Evolutionary conservation across 2,329 filamentous ascomycete genomes (phyloP).

Genomic region (Grosmannia penicillata): DNA sequence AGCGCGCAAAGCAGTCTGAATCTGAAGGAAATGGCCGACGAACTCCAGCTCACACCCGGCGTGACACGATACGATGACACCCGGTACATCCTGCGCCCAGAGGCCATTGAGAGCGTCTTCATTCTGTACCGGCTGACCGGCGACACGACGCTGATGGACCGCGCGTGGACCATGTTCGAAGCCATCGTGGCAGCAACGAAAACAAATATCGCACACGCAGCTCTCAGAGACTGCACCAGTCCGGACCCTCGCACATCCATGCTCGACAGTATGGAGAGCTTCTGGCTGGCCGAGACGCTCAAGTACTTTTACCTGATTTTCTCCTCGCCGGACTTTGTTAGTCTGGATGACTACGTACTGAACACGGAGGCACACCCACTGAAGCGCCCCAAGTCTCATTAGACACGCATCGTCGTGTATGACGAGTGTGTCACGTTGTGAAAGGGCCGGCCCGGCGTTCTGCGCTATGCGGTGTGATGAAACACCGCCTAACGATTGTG

Average conservation of each 20-base stretch:
- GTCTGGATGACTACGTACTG: conserved; percentile 56
- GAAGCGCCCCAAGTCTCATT: conserved; percentile 5
- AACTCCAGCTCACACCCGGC: conserved; percentile 29
- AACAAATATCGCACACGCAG: conserved; percentile 27
- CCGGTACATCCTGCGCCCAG: conserved; percentile 29
- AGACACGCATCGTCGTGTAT: no score
- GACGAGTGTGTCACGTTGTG: no score
- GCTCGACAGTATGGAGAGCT: conserved; percentile 25
- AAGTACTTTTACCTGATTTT: conserved; percentile 70
- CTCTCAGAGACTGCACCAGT: conserved; percentile 20
- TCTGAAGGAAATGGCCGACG: conserved; percentile 6
- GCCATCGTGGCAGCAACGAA: conserved; percentile 25
- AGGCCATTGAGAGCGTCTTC: conserved; percentile 38
- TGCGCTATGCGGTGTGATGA: no score
- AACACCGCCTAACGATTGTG: no score
- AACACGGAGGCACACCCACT: conserved; percentile 41
- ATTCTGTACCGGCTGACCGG: conserved; percentile 36
- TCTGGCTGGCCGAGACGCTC: conserved; percentile 63
- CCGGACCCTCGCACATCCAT: conserved; percentile 1
- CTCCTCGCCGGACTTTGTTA: conserved; percentile 45
- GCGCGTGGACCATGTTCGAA: conserved; percentile 34
- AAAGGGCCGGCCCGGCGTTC: no score
- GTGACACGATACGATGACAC: conserved; percentile 34
- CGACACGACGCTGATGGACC: conserved; percentile 25
- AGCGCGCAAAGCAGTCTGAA: conserved; percentile 5